Evolutionary conservation across 2,329 filamentous ascomycete species (phyloP).

Genomic region (Diaporthe eres): DNA sequence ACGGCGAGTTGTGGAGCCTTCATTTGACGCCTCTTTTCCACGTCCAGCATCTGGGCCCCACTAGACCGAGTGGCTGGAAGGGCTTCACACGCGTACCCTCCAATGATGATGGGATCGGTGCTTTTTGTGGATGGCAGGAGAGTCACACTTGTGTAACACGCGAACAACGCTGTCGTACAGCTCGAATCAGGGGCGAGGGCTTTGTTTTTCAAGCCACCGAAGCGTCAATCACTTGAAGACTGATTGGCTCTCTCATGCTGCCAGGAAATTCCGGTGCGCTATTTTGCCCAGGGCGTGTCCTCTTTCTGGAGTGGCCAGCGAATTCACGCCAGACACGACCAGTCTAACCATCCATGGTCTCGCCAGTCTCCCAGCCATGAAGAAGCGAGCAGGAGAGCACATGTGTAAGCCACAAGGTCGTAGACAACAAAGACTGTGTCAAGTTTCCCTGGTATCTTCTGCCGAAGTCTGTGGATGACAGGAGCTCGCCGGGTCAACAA

Average conservation of each 20-base stretch:
- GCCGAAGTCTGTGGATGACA: not conserved
- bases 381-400: not conserved
- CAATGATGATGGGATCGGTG: not conserved
- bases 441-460: too few species aligned
- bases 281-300: not conserved
- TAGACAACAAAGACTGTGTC: not conserved
- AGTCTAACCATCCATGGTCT: not conserved
- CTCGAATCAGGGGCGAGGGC: not conserved
- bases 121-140: not conserved
- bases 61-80: not conserved
- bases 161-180: constrained; percentile 18
- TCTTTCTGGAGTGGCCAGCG: not conserved
- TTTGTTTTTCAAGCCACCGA: not conserved
- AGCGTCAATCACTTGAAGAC: not conserved
- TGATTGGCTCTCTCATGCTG: not conserved
- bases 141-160: constrained; percentile 15
- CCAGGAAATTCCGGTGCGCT: not conserved
- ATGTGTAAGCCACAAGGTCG: not conserved
- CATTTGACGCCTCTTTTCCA: not conserved
- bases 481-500: not conserved
- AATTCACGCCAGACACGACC: not conserved
- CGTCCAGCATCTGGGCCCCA: not conserved
- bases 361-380: not conserved
- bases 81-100: not conserved
- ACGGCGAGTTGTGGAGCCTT: not conserved